Base-by-base conservation (phyloP, 129 eudicot species). In the Erigeron canadensis region DNA sequence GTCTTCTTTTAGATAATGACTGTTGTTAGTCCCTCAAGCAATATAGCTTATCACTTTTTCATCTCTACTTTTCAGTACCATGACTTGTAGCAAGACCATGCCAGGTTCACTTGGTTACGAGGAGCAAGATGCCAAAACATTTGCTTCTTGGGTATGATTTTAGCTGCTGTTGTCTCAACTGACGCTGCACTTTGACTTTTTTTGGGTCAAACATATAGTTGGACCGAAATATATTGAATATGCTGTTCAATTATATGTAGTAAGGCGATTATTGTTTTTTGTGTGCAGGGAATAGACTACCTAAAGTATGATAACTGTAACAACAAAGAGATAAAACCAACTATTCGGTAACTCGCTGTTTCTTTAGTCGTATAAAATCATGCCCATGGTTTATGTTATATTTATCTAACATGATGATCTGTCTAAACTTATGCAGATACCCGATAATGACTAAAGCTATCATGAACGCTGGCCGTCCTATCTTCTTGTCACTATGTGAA, bases 91-190 rank as follows among this genome's bases (percentile, higher is more conserved):
- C 89, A 81, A 83, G 73, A 84, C 80, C 18, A 89, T 89, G 98
- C 98, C 98, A 38, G 98, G 98, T 77, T 92, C 97, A 57, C 97
- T 91, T 74, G 97, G 96, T 63, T 66, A 86, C 43, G 97, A 91
- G 75, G 97, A 91, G 71, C 84, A 77, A 44, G 98, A 92, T 74
- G 96, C 98, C 46, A 81, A 78, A 78, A 89, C 90, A 13, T 92
- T 85, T 45, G 98, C 98, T 50, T 76, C 88, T 72, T 92, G 98
- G 98, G 98, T 92, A 89, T 75, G 56, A 56, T 66, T 75, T 53
- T 58, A 60, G 34, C 34, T 28, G 38, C 48, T 72, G 8, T 12
- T 80, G 23, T 42, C 17, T 67, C 10, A 37, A 66, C 46, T 1
- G 34, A 43, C 50, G 37, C n/a, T 23, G 5, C 63, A 4, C 19